phyloP scores from a whole-genome alignment of 192 early-diverging fungal genomes.

The Linnemannia zychae region DNA sequence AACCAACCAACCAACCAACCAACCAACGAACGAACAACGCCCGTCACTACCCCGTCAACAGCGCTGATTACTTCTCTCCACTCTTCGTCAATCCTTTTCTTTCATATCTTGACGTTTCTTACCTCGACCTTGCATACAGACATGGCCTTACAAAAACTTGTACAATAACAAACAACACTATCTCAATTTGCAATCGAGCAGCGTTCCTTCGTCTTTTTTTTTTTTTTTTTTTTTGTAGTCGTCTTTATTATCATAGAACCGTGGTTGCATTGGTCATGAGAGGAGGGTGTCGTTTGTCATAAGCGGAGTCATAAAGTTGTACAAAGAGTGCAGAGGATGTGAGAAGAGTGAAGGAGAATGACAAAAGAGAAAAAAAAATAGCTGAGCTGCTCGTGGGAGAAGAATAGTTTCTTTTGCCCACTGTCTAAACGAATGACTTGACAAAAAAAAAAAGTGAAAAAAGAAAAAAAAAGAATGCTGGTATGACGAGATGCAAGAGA shows the following conservation, averaged over 20 bases:
- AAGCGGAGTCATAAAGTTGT: not conserved
- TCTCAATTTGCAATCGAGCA: not conserved
- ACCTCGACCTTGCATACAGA: too few species aligned
- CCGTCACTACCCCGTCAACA: too few species aligned
- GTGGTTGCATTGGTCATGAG: not conserved
- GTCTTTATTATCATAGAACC: slow-evolving; percentile 6
- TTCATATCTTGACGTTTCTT: too few species aligned
- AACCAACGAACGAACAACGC: too few species aligned
- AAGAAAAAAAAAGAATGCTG: slow-evolving; percentile 3
- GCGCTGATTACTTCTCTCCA: too few species aligned
- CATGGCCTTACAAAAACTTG: too few species aligned
- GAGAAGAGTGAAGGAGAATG: too few species aligned
- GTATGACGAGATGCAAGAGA: not conserved
- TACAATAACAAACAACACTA: not conserved
- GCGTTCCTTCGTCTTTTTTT: not conserved
- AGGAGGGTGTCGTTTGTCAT: not conserved
- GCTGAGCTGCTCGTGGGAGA: not conserved
- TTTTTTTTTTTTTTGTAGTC: not conserved
- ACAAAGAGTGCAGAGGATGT: not conserved
- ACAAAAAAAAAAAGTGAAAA: not conserved
- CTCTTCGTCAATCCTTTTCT: too few species aligned
- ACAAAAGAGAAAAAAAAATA: not conserved
- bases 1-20: too few species aligned
- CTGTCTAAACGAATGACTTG: not conserved
- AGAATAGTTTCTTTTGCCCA: not conserved